phyloP scores from a whole-genome alignment of 2,329 filamentous ascomycete species.

The Pseudocercospora cruenta region DNA sequence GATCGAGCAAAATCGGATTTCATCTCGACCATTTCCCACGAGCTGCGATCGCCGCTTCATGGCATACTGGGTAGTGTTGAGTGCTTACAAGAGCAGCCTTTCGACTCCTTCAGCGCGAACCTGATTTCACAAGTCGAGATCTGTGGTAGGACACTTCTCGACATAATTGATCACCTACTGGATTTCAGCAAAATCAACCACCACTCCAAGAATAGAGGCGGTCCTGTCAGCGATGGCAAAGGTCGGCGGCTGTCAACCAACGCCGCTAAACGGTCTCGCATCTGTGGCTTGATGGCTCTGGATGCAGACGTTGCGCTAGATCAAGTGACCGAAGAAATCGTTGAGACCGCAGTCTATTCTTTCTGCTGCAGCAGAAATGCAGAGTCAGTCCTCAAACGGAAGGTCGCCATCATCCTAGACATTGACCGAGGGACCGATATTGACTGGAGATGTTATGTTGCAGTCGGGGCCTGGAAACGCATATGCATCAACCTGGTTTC shows the following conservation, averaged over 20 bases:
- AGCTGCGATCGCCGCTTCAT: slow-evolving; percentile 54
- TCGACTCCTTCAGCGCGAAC: slow-evolving; percentile 45
- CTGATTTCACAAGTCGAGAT: slow-evolving; percentile 54
- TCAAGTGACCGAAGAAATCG: slow-evolving; percentile 56
- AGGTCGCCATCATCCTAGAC: slow-evolving; percentile 53
- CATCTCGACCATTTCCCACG: slow-evolving; percentile 57
- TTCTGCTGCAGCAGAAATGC: slow-evolving; percentile 34
- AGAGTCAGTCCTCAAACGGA: slow-evolving; percentile 29
- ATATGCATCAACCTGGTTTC: slow-evolving; percentile 53
- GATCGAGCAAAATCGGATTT: slow-evolving; percentile 58
- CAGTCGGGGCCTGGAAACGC: slow-evolving; percentile 52
- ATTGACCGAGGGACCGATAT: slow-evolving; percentile 41
- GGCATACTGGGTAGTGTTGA: slow-evolving; percentile 56
- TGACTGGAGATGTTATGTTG: slow-evolving; percentile 49
- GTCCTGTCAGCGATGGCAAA: slow-evolving; percentile 13
- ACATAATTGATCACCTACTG: slow-evolving; percentile 49
- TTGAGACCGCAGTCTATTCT: slow-evolving; percentile 55
- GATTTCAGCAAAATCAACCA: slow-evolving; percentile 53
- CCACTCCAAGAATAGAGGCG: slow-evolving; percentile 24
- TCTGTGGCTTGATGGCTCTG: slow-evolving; percentile 30
- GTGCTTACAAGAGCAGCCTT: slow-evolving; percentile 50
- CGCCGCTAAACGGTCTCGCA: slow-evolving; percentile 19
- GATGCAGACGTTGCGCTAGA: slow-evolving; percentile 46
- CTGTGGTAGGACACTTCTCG: slow-evolving; percentile 56
- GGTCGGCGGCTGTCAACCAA: slow-evolving; percentile 13